Evolutionary conservation across 2,329 filamentous ascomycete genomes (phyloP), one percentile per base, ranked within the genome.

Genomic region (Penicillium sp.): DNA sequence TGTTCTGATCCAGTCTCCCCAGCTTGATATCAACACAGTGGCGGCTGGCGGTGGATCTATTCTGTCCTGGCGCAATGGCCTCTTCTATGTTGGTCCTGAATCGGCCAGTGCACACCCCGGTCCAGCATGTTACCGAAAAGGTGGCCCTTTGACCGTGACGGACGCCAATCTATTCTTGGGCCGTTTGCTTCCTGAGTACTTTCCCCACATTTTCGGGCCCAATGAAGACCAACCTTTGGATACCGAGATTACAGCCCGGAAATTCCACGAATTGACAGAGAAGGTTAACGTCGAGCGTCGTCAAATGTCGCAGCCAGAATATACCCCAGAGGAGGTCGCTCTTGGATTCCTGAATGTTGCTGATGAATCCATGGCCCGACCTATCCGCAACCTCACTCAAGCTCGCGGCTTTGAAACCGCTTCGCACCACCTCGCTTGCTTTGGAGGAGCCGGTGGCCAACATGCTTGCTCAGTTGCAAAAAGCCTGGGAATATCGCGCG

Each of bases 21-120:
- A 96, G 67, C 82, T 96, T 0, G 92, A 96, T 68, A 96, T 96
- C 76, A 96, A 96, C 73, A 97, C 92, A 0, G 92, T 97, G 1
- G 92, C 92, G 6, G 92, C 92, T 2, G 92, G 92, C 45, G 92
- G 92, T 59, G 76, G 76, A 22, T 79, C 76, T 2, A 77, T 77
- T 35, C 79, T 97, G 3, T 94, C 95, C 74, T 96, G 90, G 82
- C 86, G 85, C 59, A 96, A 96, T 61, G 92, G 92, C 0, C 79
- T 97, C 0, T 97, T 97, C 65, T 90, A 94, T 0, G 92, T 97
- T 12, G 92, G 92, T 0, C 92, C 92, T 0, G 92, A 97, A 69
- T 96, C 90, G 3, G 92, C 92, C 1, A 89, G 91, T 33, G 92
- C 92, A 2, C 92, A 96, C 69, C 92, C 92, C 0, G 92, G 92